Evolutionary conservation across 371 early-diverging fungal species (phyloP).

Genomic region (Rhizopus delemar): DNA sequence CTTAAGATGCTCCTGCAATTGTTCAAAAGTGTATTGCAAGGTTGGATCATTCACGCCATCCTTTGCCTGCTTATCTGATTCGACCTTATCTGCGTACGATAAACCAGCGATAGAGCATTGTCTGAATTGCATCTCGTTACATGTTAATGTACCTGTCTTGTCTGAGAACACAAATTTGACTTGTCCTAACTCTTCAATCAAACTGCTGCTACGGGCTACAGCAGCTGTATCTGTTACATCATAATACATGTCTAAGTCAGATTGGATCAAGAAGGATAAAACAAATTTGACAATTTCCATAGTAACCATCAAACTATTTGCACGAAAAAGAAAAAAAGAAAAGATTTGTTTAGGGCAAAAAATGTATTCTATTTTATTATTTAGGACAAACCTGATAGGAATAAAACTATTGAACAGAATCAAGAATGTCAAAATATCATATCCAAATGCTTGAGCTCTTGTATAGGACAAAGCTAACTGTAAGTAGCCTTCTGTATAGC

Average conservation of each 20-base stretch:
- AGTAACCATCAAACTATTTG: slow-evolving; percentile 69
- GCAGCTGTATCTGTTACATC: slow-evolving; percentile 65
- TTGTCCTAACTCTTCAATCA: slow-evolving; percentile 89
- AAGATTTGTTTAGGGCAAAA: too few species aligned
- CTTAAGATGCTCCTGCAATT: slow-evolving; percentile 56
- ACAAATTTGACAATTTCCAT: slow-evolving; percentile 73
- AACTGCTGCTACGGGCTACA: slow-evolving; percentile 70
- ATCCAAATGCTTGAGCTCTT: slow-evolving; percentile 44
- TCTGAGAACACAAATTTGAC: slow-evolving; percentile 95
- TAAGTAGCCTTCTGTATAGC: slow-evolving; percentile 43
- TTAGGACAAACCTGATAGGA: slow-evolving; percentile 62
- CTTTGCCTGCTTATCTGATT: slow-evolving; percentile 19
- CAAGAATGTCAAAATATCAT: slow-evolving; percentile 75
- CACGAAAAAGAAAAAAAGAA: not conserved
- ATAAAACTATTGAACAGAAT: slow-evolving; percentile 83
- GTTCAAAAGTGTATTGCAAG: slow-evolving; percentile 61
- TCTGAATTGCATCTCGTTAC: slow-evolving; percentile 71
- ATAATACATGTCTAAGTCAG: slow-evolving; percentile 71
- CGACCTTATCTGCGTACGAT: slow-evolving; percentile 32
- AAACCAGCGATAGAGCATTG: slow-evolving; percentile 67
- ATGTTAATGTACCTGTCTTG: slow-evolving; percentile 84
- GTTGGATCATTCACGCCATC: slow-evolving; percentile 35
- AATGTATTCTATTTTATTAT: not conserved
- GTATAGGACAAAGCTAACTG: slow-evolving; percentile 10
- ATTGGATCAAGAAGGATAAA: slow-evolving; percentile 65